A percentile compares a stretch with the other conserved stretches of the same genome.
These are phyloP conservation scores for Syzygium aqueum DNA, from an alignment of 345 rosid species.

Conservation along the genomic window DNA sequence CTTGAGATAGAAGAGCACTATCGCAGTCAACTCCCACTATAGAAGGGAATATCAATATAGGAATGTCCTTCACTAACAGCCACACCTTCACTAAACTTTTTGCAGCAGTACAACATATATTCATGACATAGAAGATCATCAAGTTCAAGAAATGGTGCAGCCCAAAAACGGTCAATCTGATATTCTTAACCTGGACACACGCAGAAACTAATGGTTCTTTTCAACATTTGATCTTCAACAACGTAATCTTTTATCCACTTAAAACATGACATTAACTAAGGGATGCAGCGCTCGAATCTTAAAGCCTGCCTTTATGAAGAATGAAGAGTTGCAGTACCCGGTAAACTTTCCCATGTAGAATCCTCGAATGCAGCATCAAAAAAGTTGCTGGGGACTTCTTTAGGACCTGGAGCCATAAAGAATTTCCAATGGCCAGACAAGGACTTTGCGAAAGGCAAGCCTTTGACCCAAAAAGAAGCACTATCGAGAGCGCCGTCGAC, in stretches of 20 bases:
- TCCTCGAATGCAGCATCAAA: slow-evolving; percentile 49
- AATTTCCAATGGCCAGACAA: slow-evolving; percentile 90
- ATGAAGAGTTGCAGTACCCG: slow-evolving; percentile 29
- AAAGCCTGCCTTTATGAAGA: neutral
- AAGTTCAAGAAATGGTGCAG: neutral
- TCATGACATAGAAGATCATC: neutral
- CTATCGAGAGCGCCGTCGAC: slow-evolving; percentile 59
- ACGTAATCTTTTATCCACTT: neutral
- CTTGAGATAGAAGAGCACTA: neutral
- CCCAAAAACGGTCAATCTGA: neutral
- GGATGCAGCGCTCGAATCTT: neutral
- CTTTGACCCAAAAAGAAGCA: slow-evolving; percentile 77
- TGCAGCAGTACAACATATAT: neutral
- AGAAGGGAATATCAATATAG: neutral
- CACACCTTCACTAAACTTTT: neutral
- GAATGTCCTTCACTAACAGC: neutral
- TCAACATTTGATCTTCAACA: neutral
- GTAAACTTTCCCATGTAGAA: slow-evolving; percentile 67
- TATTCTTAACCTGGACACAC: neutral
- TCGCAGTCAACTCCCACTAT: neutral
- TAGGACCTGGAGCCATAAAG: slow-evolving; percentile 61
- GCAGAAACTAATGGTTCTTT: neutral
- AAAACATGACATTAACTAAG: neutral
- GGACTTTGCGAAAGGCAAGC: slow-evolving; percentile 74
- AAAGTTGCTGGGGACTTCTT: slow-evolving; percentile 48